Evolutionary conservation across 2,329 filamentous ascomycete genomes (phyloP), one percentile per base, ranked within the genome.

Genomic region (Annulohypoxylon truncatum): DNA sequence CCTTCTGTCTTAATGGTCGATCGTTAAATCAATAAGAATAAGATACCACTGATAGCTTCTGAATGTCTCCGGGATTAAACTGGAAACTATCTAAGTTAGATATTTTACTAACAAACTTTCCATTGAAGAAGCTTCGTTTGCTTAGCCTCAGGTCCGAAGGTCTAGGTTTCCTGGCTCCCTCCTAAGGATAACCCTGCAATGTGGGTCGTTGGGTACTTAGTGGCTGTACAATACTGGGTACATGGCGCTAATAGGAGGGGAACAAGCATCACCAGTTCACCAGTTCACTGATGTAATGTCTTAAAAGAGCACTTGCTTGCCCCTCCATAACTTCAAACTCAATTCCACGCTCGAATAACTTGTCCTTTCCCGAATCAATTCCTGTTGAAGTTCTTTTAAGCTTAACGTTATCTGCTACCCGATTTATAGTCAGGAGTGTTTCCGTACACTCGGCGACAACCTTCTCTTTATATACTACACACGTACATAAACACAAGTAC

Each of bases 281-380:
- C 53, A 57, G 62, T 62, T 68, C 40, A 50, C 66, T 68, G 66
- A 68, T 68, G 66, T 66, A 68, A 68, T 68, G 22, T 54, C 52
- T 62, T 61, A 48, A 48, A 58, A 61, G 44, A 56, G 26, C 24
- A 18, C 57, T 20, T n/a, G 65, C 26, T 35, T 66, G 53, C 66
- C 65, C 66, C 66, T 68, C 64, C 61, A 60, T 51, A 22, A 24
- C 47, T 55, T 54, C 26, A 61, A 64, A 54, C 47, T 64, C 65
- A 64, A 67, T 62, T 52, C 53, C 38, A 66, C 40, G 22, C 44
- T 50, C 5, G 24, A 56, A 35, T 22, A 26, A 20, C 18, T 63
- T 57, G 26, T 51, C 54, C 28, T 24, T 42, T 47, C 29, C 54
- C 35, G 47, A 46, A 18, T 15, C 6, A 47, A 35, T 29, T 29